Conservation (phyloP, 495 filamentous ascomycete species). For the Talaromyces thailandensis region DNA sequence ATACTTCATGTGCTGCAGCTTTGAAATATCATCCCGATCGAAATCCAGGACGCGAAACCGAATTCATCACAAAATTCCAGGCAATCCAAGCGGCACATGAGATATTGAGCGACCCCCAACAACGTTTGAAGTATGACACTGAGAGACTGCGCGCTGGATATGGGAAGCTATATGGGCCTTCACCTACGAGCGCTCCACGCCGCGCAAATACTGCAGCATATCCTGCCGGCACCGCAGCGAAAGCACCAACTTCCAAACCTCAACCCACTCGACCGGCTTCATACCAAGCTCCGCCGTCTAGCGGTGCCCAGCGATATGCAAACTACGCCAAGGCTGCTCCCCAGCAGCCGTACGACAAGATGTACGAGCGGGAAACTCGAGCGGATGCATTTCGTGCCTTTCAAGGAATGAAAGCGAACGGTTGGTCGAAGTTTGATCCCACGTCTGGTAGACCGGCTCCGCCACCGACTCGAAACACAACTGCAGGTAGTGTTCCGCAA, state of each 20-base stretch:
- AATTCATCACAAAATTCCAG: slow-evolving; percentile 74
- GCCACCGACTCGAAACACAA: slow-evolving; percentile 19
- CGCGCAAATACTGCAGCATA: slow-evolving; percentile 18
- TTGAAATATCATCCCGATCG: slow-evolving; percentile 78
- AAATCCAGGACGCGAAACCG: slow-evolving; percentile 72
- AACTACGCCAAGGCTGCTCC: slow-evolving; percentile 38
- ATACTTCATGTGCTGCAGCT: slow-evolving; percentile 2
- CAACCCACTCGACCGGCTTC: slow-evolving; percentile 16
- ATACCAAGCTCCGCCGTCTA: slow-evolving; percentile 34
- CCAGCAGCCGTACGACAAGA: slow-evolving; percentile 26
- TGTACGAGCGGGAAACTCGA: slow-evolving; percentile 45
- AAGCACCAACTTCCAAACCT: slow-evolving; percentile 21
- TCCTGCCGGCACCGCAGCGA: slow-evolving; percentile 11
- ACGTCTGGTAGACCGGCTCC: slow-evolving; percentile 18
- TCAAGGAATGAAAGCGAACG: slow-evolving; percentile 53
- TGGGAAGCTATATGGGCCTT: slow-evolving; percentile 27
- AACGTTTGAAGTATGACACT: slow-evolving; percentile 68
- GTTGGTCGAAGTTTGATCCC: slow-evolving; percentile 35
- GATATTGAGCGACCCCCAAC: slow-evolving; percentile 59
- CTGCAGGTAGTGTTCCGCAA: slow-evolving; percentile 20
- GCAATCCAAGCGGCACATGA: slow-evolving; percentile 80
- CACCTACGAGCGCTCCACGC: slow-evolving; percentile 21
- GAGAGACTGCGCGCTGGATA: slow-evolving; percentile 47
- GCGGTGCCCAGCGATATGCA: slow-evolving; percentile 47
- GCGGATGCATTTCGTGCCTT: slow-evolving; percentile 57